Percentiles rank a stretch among this genome's conserved stretches.
phyloP scores from a whole-genome alignment of 179 eudicot genomes.

The Dionaea muscipula region DNA sequence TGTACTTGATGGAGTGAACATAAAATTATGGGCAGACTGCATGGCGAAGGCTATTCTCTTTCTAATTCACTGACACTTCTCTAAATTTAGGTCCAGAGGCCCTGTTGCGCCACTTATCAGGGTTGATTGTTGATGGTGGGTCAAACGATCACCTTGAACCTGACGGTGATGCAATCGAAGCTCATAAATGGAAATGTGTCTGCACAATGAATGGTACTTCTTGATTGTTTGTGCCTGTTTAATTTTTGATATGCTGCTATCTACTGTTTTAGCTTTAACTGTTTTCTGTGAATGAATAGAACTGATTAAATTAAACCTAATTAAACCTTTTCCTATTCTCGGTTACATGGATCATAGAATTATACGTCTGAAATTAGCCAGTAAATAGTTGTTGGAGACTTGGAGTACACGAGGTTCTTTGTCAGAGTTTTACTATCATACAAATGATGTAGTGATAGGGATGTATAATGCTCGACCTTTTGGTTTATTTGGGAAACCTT shows the following conservation, averaged over 20 bases:
- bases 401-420: no score
- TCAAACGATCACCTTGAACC: conserved; percentile 39
- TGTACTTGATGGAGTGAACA: no score
- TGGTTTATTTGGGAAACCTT: no score
- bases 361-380: no score
- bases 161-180: conserved; percentile 73
- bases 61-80: not conserved
- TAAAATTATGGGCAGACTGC: no score
- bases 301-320: no score
- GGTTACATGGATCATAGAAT: no score
- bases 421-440: no score
- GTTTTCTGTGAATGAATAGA: not conserved
- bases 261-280: not conserved
- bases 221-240: conserved; percentile 1
- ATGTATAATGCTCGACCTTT: no score
- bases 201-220: conserved; percentile 60
- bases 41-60: no score
- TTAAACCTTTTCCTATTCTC: not conserved
- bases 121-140: conserved; percentile 27
- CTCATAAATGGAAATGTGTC: conserved; percentile 84
- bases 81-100: conserved; percentile 49
- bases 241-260: not conserved
- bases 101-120: conserved; percentile 58
- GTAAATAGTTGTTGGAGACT: no score
- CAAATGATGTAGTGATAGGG: no score